These are phyloP conservation scores for Thalassiosira livingstoniorum DNA, from an alignment of 352 stramenopile genomes.

Conservation along the genomic window DNA sequence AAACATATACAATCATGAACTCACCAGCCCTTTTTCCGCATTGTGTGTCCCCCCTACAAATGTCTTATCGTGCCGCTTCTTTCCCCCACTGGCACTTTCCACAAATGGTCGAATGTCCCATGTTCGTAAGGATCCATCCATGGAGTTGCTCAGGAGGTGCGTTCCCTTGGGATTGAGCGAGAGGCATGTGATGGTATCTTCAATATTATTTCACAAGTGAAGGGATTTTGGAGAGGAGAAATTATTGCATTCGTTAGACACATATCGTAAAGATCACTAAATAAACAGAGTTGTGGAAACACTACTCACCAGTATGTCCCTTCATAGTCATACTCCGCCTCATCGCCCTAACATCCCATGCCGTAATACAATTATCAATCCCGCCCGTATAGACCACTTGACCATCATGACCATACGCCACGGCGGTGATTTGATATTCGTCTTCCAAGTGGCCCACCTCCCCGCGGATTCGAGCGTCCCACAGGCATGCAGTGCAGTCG, in stretches of 20 bases:
- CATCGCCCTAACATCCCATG: conserved; percentile 92
- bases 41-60: conserved; percentile 90
- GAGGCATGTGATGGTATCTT: conserved; percentile 94
- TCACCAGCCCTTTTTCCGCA: conserved; percentile 93
- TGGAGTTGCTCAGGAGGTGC: conserved; percentile 93
- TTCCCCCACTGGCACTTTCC: conserved; percentile 29
- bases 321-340: conserved; percentile 86
- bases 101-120: conserved; percentile 94
- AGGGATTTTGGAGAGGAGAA: no score
- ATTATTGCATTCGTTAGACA: no score
- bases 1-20: no score
- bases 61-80: conserved; percentile 79
- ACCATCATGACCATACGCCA: conserved; percentile 86
- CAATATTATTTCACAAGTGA: no score
- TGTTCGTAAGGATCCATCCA: conserved; percentile 92
- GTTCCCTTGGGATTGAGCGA: conserved; percentile 92
- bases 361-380: conserved; percentile 93
- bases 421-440: conserved; percentile 90
- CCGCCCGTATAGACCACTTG: conserved; percentile 90
- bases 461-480: conserved; percentile 89
- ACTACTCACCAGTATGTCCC: conserved; percentile 83
- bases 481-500: conserved; percentile 90
- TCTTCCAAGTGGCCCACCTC: conserved; percentile 87
- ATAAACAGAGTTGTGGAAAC: neutral
- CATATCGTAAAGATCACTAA: no score